Conservation (phyloP, 1,284 basidiomycete species). For the Ceratobasidium sp. region DNA sequence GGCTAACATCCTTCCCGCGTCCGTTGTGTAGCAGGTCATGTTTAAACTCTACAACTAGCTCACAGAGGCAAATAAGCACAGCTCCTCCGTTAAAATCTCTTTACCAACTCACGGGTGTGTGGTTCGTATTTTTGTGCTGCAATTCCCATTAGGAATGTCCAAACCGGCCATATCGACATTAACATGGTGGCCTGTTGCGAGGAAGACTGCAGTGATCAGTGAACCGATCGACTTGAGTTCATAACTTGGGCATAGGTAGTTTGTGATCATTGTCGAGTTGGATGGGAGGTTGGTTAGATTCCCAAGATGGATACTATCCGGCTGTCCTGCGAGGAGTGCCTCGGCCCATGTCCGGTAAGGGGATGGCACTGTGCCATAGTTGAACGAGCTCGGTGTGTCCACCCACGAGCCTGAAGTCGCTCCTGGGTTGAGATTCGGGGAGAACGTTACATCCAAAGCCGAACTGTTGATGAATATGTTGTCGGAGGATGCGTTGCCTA, state of each 20-base stretch:
- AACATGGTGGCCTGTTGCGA: constrained; percentile 24
- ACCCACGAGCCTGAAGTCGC: no score
- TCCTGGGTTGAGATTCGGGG: neutral
- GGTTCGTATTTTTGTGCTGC: neutral
- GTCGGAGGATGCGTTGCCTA: neutral
- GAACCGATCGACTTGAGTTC: constrained; percentile 2
- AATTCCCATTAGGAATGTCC: neutral
- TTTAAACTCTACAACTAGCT: no score
- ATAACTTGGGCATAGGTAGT: constrained; percentile 24
- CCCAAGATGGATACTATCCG: constrained; percentile 5
- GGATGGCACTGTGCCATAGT: neutral
- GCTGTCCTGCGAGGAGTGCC: neutral
- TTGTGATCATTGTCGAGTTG: constrained; percentile 22
- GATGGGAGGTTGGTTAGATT: constrained; percentile 3
- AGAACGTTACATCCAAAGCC: neutral
- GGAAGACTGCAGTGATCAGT: constrained; percentile 6
- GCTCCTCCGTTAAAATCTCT: neutral
- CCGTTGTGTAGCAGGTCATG: no score
- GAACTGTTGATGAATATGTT: constrained; percentile 12
- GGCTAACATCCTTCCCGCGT: no score
- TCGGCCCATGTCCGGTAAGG: constrained; percentile 17
- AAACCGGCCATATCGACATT: constrained; percentile 5
- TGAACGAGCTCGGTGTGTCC: no score
- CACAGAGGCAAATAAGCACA: no score
- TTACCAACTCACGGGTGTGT: constrained; percentile 16